Evolutionary conservation across 305 asterid species (phyloP).

Genomic region (Plantago coronopus): DNA sequence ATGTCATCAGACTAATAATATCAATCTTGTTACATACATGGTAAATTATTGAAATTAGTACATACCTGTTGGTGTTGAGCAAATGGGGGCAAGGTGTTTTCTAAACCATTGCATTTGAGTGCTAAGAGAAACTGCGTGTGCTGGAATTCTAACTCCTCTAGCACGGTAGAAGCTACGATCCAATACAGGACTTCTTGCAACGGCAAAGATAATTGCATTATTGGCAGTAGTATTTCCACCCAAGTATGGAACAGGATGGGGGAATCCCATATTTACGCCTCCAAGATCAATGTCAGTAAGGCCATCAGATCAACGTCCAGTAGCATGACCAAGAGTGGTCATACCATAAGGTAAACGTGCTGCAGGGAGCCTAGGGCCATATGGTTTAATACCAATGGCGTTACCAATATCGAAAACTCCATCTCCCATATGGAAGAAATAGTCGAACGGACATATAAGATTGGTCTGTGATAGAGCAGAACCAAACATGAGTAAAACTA

Average conservation of each 20-base stretch:
- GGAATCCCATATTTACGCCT: background rate
- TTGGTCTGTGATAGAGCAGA: background rate
- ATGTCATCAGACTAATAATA: no score
- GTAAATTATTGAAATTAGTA: no score
- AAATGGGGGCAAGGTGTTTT: background rate
- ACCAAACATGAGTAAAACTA: background rate
- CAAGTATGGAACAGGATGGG: background rate
- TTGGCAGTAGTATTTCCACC: background rate
- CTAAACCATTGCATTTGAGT: constrained; percentile 1
- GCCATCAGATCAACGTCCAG: constrained; percentile 5
- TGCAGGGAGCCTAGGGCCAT: background rate
- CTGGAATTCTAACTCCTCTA: background rate
- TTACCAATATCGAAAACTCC: background rate
- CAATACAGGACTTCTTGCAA: background rate
- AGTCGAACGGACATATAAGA: background rate
- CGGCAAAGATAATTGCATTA: background rate
- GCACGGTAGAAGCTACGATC: background rate
- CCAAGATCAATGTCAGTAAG: background rate
- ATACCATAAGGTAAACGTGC: background rate
- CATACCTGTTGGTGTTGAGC: constrained; percentile 6
- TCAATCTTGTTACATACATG: no score
- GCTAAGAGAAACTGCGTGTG: background rate
- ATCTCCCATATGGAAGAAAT: background rate
- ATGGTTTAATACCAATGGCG: background rate
- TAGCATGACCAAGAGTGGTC: background rate